Conservation (phyloP, 2,329 filamentous ascomycete genomes). For the Xylaria sp. region DNA sequence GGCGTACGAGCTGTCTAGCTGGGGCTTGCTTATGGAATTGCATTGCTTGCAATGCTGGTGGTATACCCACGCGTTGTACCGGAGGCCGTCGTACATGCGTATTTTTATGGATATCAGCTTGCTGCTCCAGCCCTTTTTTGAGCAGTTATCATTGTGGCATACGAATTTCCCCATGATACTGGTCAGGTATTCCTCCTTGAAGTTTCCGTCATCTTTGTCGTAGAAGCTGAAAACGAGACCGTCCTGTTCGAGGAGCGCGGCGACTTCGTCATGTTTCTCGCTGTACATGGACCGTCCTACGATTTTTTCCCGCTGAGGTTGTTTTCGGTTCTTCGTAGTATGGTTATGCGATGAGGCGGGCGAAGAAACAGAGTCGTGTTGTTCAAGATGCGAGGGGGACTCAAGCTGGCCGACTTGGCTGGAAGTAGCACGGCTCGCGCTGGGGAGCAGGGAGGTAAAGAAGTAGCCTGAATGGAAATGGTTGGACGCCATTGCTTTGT, state of each 20-base stretch:
- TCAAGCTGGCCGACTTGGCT: too few species aligned
- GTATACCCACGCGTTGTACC: constrained; percentile 27
- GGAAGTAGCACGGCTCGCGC: too few species aligned
- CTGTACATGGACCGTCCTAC: constrained; percentile 10
- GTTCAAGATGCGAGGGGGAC: too few species aligned
- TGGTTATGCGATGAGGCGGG: neutral
- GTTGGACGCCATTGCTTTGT: too few species aligned
- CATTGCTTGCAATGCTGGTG: constrained; percentile 25
- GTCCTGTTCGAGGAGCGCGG: constrained; percentile 4
- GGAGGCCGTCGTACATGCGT: constrained; percentile 15
- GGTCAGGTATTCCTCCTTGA: neutral
- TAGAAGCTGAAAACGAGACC: constrained; percentile 10
- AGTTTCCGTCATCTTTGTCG: neutral
- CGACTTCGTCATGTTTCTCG: constrained; percentile 5
- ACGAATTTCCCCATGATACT: constrained; percentile 20
- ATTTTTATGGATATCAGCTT: constrained; percentile 9
- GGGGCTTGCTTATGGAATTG: constrained; percentile 16
- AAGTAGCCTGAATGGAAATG: too few species aligned
- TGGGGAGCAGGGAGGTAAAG: too few species aligned
- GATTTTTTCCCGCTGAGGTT: neutral
- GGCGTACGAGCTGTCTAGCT: constrained; percentile 23
- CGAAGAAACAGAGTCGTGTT: too few species aligned
- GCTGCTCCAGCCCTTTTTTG: constrained; percentile 11
- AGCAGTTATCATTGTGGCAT: constrained; percentile 13
- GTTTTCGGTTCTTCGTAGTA: neutral